Evolutionary conservation across 2,329 filamentous ascomycete species (phyloP), one percentile per base, ranked within the genome.

Genomic region (Geosmithia flava): DNA sequence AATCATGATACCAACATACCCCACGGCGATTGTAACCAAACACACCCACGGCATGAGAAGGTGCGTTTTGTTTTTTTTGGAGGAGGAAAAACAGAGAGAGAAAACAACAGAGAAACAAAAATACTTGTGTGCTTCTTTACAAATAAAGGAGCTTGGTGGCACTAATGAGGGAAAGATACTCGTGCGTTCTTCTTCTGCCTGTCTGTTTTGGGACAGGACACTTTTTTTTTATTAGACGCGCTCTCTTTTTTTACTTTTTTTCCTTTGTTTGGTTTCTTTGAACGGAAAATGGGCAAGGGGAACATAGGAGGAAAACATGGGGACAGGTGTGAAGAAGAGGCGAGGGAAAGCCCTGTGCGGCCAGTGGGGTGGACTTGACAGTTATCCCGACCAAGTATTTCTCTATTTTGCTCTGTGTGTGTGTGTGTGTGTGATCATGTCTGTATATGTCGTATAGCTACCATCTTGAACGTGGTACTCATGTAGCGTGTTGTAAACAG

Each of bases 151-250:
- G 47, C 40, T 47, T 49, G 48, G 45, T 70, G 74, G 83, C 81
- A 84, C 89, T 96, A 76, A 96, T 85, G 90, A 96, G 89, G 91
- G 91, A 97, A 97, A 97, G 91, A 97, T 89, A 95, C 84, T 88
- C 78, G 66, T n/a, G n/a, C n/a, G n/a, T 67, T 57, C 50, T 53
- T 54, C 61, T 64, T 51, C 49, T 37, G 11, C 15, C 33, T 37
- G 33, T 37, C 11, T 37, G 10, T 11, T n/a, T n/a, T 37, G 33
- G 33, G 15, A 11, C 33, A 6, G 15, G 15, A 37, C 11, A 37
- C 33, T 37, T 37, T 16, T 16, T 13, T 37, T 37, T 37, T 37
- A 7, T 37, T 13, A 13, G 13, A 37, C 48, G 8, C 43, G 11
- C 5, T 30, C 20, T 20, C 27, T 29, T 13, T 45, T 11, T 45